phyloP scores from a whole-genome alignment of 148 eudicot genomes.

The Dianthus caryophyllus region DNA sequence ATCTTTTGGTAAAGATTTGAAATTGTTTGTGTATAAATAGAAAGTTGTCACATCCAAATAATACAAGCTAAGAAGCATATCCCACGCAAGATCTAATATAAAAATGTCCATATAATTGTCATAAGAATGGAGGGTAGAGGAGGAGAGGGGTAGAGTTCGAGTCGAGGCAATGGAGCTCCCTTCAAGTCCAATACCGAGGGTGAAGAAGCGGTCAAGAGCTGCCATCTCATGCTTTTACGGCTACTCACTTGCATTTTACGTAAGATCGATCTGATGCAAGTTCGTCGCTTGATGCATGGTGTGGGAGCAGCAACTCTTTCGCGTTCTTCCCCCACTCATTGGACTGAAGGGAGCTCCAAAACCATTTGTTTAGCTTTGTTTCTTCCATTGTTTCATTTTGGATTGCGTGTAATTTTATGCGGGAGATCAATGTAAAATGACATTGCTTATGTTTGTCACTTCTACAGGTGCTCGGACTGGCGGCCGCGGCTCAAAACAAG shows the following conservation, averaged over 20 bases:
- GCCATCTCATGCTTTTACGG: constrained; percentile 64
- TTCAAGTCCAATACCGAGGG: constrained; percentile 61
- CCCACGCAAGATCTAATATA: background rate
- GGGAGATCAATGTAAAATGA: background rate
- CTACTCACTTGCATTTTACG: constrained; percentile 21
- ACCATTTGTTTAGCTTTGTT: constrained; percentile 3
- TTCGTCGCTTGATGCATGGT: constrained; percentile 49
- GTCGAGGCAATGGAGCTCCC: constrained; percentile 54
- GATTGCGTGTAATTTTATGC: background rate
- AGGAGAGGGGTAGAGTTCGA: background rate
- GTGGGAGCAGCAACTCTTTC: constrained; percentile 77
- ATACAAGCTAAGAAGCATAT: background rate
- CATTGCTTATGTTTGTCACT: no score
- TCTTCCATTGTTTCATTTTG: background rate
- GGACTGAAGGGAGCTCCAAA: constrained; percentile 90
- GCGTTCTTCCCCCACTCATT: constrained; percentile 49
- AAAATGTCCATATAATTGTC: background rate
- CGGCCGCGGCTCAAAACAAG: no score
- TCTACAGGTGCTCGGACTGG: no score
- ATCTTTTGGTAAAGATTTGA: background rate
- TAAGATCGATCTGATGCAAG: constrained; percentile 18
- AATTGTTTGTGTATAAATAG: background rate
- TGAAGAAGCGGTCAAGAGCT: constrained; percentile 55
- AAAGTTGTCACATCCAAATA: background rate
- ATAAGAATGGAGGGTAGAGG: no score